These are phyloP conservation scores for Hebeloma cylindrosporum DNA, from an alignment of 768 basidiomycete genomes.

Conservation along the genomic window DNA sequence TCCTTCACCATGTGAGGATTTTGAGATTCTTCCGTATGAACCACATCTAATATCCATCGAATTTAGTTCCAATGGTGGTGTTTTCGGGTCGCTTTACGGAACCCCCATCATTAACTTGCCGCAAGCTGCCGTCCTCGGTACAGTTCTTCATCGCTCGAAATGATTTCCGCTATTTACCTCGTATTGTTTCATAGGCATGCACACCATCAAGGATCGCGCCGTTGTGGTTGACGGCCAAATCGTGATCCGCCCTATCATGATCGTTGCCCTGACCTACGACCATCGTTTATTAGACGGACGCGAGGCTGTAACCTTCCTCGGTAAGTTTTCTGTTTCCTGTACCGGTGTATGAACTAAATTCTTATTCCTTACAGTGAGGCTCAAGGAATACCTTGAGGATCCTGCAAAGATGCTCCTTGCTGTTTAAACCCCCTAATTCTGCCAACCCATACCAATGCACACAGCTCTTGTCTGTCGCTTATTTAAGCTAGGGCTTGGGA, in stretches of 20 bases:
- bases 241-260: slow-evolving; percentile 96
- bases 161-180: not conserved
- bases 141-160: slow-evolving; percentile 19
- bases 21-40: not conserved
- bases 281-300: slow-evolving; percentile 94
- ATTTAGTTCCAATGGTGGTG: slow-evolving; percentile 92
- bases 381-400: slow-evolving; percentile 94
- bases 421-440: slow-evolving; percentile 9
- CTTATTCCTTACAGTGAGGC: slow-evolving; percentile 56
- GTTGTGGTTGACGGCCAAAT: slow-evolving; percentile 94
- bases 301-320: slow-evolving; percentile 97
- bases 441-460: not conserved
- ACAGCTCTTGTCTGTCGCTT: too few species aligned
- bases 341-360: not conserved
- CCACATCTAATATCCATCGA: not conserved
- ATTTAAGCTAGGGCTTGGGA: too few species aligned
- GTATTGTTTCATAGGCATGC: slow-evolving; percentile 64
- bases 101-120: slow-evolving; percentile 99
- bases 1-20: slow-evolving; percentile 92
- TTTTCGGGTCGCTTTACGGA: slow-evolving; percentile 95
- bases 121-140: slow-evolving; percentile 89
- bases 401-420: slow-evolving; percentile 87
- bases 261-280: slow-evolving; percentile 92
- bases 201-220: slow-evolving; percentile 87
- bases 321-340: slow-evolving; percentile 44